phyloP scores from a whole-genome alignment of 805 yeast genomes.

The Yarrowia divulgata region DNA sequence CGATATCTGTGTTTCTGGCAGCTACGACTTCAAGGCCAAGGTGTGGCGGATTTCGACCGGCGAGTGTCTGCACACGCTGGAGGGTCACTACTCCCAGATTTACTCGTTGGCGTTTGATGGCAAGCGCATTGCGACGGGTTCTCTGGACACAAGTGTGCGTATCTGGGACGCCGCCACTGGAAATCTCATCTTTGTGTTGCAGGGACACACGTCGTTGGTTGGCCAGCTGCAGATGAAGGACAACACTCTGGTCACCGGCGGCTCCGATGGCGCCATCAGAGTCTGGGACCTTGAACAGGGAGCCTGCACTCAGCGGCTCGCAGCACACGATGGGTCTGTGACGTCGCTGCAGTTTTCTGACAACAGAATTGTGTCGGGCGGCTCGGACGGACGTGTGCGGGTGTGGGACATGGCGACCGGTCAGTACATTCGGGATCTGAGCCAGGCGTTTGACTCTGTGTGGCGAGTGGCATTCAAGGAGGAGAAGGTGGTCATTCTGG shows the following conservation, averaged over 20 bases:
- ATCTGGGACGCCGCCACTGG: constrained; percentile 96
- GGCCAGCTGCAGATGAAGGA: constrained; percentile 81
- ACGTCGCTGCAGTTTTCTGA: constrained; percentile 54
- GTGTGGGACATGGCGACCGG: constrained; percentile 54
- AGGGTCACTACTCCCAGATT: constrained; percentile 90
- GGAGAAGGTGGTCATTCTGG: constrained; percentile 53
- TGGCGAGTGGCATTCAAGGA: constrained; percentile 54
- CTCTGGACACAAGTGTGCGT: constrained; percentile 91
- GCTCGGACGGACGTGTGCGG: constrained; percentile 54
- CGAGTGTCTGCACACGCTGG: constrained; percentile 83
- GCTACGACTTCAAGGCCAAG: constrained; percentile 88
- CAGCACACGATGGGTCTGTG: constrained; percentile 56
- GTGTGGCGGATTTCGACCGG: constrained; percentile 94
- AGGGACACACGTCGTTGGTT: constrained; percentile 91
- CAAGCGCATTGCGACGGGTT: constrained; percentile 88
- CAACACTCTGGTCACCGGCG: constrained; percentile 80
- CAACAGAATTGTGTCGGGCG: constrained; percentile 54
- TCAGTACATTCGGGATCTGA: constrained; percentile 51
- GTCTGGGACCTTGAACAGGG: constrained; percentile 84
- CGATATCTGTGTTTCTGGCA: constrained; percentile 84
- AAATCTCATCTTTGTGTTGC: constrained; percentile 72
- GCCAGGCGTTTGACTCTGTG: constrained; percentile 51
- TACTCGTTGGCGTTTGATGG: constrained; percentile 95
- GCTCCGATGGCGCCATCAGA: constrained; percentile 81
- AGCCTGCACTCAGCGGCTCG: constrained; percentile 70